Evolutionary conservation across 768 basidiomycete genomes (phyloP), one percentile per base, ranked within the genome.

Genomic region (Phaeotremella skinneri): DNA sequence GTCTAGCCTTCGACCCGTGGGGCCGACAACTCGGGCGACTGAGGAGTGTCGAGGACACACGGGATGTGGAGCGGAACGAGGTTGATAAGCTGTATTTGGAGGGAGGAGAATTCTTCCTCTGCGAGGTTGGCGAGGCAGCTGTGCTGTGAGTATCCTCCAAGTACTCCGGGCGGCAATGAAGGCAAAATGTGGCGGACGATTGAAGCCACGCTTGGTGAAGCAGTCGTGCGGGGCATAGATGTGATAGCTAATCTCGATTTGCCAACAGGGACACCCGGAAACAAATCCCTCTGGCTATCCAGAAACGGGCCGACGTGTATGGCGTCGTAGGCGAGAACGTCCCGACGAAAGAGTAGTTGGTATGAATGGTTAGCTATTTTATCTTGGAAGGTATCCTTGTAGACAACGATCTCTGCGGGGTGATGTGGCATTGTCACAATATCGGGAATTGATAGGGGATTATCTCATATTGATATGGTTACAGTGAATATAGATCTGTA

Each of bases 1-100:
- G 65, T 0, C 50, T 76, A 31, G 63, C 72, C 16, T 76, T 70
- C 48, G 67, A 68, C 26, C 72, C 74, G 2, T 76, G 74, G 74
- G 74, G 74, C 20, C 32, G 29, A 45, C 55, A 66, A 37, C 49
- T 76, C 2, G 74, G 67, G 25, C 61, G 72, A 14, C 56, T 76
- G 14, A 34, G 56, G 2, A 67, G 64, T 20, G 63, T 73, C 39
- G 74, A 76, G 41, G 68, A 73, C 55, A 56, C 55, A 4, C 49
- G 56, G 5, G 63, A 56, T 4, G 62, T 61, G 30, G 47, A 52
- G 2, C 49, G 58, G 31, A 41, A 49, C 17, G 59, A 37, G 3
- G 37, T 61, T 41, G 53, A 58, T 21, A 48, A 49, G 43, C 25
- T 61, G 20, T 57, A 70, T 60, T 62, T 59, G 49, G 52, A 55